Evolutionary conservation across 805 yeast genomes (phyloP), one percentile per base, ranked within the genome.

Genomic region (Peterozyma xylosa): DNA sequence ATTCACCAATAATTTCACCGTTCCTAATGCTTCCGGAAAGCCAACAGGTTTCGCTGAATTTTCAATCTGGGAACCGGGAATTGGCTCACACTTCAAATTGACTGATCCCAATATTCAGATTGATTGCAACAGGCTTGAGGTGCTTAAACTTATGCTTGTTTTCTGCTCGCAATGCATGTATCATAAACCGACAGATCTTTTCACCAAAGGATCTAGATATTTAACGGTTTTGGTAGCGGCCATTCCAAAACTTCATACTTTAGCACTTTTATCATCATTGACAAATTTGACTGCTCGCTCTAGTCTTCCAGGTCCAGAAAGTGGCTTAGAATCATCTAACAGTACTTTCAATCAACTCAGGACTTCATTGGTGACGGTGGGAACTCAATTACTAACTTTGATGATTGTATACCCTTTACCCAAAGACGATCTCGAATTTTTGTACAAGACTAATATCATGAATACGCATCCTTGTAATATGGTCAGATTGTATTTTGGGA

Each of bases 21-120:
- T 78, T 9, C 58, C 68, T 4, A 46, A 46, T 9, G 7, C 37
- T 11, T 17, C 42, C n/a, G 37, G 29, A 11, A 33, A 39, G 16
- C 45, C 57, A 16, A 13, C 33, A 17, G 59, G 60, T 29, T 60
- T 63, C 6, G 50, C 58, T 3, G 71, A 71, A 18, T 63, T 61
- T 41, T 49, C 66, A 7, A 67, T 83, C 1, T 89, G 96, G 96
- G 95, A 86, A 52, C 78, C 84, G 3, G 96, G 96, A 5, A 71
- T 89, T 30, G 90, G 87, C 2, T 57, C 66, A 3, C 53, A 59
- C 2, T 59, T 49, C 4, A 42, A 42, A 6, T 52, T 46, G 37
- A 39, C 51, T 33, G 53, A 43, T 33, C 76, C 66, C 38, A 62
- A 56, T 14, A 62, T 73, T 1, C 63, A 66, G 17, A 54, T 77